Conservation (phyloP, 2,329 filamentous ascomycete genomes). For the Diaporthe australafricana region DNA sequence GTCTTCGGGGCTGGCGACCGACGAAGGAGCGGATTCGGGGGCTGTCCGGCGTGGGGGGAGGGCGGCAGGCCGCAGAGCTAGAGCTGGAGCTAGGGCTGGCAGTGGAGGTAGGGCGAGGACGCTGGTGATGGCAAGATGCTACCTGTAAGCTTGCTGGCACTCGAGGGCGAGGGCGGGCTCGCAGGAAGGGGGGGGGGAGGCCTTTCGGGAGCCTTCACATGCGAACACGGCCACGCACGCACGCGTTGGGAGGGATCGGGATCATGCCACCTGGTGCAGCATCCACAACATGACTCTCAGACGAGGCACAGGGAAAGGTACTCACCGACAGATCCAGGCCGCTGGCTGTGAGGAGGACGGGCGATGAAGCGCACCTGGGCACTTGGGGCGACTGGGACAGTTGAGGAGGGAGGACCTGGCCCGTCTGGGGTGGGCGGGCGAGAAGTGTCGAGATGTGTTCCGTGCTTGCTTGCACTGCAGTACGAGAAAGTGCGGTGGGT, state of each 20-base stretch:
- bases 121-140: conserved; percentile 32
- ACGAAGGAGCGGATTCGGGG: conserved; percentile 33
- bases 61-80: conserved; percentile 32
- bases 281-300: background rate
- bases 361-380: conserved; percentile 1
- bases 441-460: conserved; percentile 29
- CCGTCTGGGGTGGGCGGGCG: conserved; percentile 7
- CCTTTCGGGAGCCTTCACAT: conserved; percentile 33
- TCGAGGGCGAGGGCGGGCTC: background rate
- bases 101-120: background rate
- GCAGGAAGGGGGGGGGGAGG: background rate
- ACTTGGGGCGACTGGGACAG: background rate
- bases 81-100: conserved; percentile 23
- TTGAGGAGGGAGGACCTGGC: conserved; percentile 17
- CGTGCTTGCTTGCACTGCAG: conserved; percentile 21
- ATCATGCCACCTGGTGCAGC: conserved; percentile 10
- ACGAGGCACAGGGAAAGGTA: background rate
- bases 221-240: conserved; percentile 5
- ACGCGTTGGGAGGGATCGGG: conserved; percentile 21
- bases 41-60: conserved; percentile 30
- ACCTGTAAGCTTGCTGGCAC: conserved; percentile 35
- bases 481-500: conserved; percentile 3
- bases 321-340: conserved; percentile 25
- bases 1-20: conserved; percentile 32
- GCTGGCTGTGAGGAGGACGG: background rate